These are phyloP conservation scores for Ustilago crameri DNA, from an alignment of 1,284 basidiomycete species.

Conservation along the genomic window DNA sequence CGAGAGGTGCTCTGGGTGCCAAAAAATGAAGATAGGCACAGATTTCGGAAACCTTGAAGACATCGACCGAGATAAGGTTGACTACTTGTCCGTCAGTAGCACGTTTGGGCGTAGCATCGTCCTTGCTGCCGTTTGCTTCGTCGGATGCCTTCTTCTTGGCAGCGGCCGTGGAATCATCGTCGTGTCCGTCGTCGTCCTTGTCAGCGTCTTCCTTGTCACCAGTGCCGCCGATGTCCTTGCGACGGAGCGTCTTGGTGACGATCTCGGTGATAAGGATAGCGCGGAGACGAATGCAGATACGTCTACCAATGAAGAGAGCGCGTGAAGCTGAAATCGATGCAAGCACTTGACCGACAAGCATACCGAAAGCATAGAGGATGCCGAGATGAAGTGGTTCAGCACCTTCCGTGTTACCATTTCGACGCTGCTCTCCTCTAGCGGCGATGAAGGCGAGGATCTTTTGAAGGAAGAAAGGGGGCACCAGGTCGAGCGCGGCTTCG, in stretches of 20 bases:
- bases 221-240: constrained; percentile 69
- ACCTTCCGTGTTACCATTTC: constrained; percentile 21
- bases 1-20: constrained; percentile 70
- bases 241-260: constrained; percentile 72
- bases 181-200: constrained; percentile 19
- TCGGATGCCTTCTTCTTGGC: constrained; percentile 24
- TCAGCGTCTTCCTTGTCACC: constrained; percentile 37
- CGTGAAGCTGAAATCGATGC: constrained; percentile 69
- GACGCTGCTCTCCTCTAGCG: constrained; percentile 33
- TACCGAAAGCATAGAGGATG: constrained; percentile 71
- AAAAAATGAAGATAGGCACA: constrained; percentile 69
- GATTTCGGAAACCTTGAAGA: constrained; percentile 68
- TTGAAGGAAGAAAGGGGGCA: constrained; percentile 71
- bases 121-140: constrained; percentile 14
- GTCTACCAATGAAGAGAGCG: constrained; percentile 71
- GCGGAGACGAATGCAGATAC: constrained; percentile 69
- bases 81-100: constrained; percentile 72
- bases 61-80: constrained; percentile 73
- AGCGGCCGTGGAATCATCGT: constrained; percentile 28
- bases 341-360: constrained; percentile 70
- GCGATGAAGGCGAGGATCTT: constrained; percentile 71
- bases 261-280: constrained; percentile 72
- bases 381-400: constrained; percentile 70
- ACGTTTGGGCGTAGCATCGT: constrained; percentile 35
- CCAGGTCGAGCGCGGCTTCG: constrained; percentile 70